Conservation (phyloP, 129 eudicot genomes). For the Erigeron canadensis region DNA sequence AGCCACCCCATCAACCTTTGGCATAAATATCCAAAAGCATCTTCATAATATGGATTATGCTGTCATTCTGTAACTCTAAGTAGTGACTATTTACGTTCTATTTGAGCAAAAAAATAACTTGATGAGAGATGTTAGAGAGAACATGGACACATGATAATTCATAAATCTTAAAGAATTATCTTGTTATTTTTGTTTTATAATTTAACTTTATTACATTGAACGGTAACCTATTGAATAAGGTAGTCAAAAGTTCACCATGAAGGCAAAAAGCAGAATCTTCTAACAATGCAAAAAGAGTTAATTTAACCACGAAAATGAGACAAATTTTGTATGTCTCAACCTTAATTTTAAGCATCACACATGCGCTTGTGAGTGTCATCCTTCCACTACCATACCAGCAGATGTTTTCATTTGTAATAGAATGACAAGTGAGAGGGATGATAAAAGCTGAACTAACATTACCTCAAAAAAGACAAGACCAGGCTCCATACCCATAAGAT, state of each 20-base stretch:
- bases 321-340: background rate
- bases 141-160: background rate
- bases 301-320: constrained; percentile 1
- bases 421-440: constrained; percentile 16
- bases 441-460: constrained; percentile 17
- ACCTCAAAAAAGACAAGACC: constrained; percentile 99
- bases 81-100: background rate
- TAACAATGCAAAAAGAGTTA: background rate
- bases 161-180: background rate
- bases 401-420: constrained; percentile 9
- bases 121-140: background rate
- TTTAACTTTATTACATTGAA: background rate
- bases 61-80: background rate
- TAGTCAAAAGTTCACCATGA: background rate
- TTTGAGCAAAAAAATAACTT: background rate
- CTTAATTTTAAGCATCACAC: constrained; percentile 12
- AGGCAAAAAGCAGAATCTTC: no score
- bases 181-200: background rate
- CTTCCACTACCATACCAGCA: background rate
- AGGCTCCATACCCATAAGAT: constrained; percentile 89
- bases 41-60: background rate
- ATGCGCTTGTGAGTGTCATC: background rate
- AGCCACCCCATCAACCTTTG: constrained; percentile 11
- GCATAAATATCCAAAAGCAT: background rate
- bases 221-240: background rate